Base-by-base conservation (phyloP, 495 filamentous ascomycete genomes). In the Pseudomonodictys pantanalensis region DNA sequence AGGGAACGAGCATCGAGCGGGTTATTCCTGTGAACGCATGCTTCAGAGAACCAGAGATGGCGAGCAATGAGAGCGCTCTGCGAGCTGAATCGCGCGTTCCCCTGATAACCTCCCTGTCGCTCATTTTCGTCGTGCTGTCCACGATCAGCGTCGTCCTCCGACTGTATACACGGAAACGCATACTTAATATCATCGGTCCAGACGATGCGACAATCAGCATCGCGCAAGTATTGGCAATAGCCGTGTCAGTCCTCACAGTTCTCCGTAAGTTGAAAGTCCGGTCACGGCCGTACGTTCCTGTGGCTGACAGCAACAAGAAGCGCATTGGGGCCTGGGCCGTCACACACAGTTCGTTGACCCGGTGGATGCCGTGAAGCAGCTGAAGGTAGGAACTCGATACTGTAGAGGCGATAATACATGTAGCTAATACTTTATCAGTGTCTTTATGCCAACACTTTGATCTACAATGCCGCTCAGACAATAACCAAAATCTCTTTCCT, bases 401-500 rank as follows among this genome's bases (percentile, higher is more conserved):
- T 29, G 20, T 8, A 25, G n/a, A n/a, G n/a, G n/a, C n/a, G n/a
- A 1, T 33, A 8, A 20, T 4, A 7, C 29, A 33, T 17, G 11
- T 4, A 2, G 29, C 42, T 23, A 8, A 53, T 5, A 55, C 41
- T 20, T 20, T 29, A 5, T 10, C 50, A 56, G 51, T 50, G 30
- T 26, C 52, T 62, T 24, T 62, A 62, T 32, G 51, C 52, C 2
- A 56, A 50, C 38, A 62, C 38, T 11, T 30, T 56, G 24, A 51
- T 56, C 9, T 62, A 62, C 52, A 62, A 62, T 45, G 59, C 59
- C 9, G 43, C 59, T 6, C 59, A 62, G 29, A 62, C 41, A n/a
- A 39, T 62, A 0, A 62, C 59, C 2, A 62, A 62, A 52, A 45
- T 62, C n/a, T 62, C 59, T 10, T 62, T 62, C 28, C 45, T 62